Evolutionary conservation across 2,329 filamentous ascomycete genomes (phyloP), one percentile per base, ranked within the genome.

Genomic region (Dryadomyces quercus-mongolicae): DNA sequence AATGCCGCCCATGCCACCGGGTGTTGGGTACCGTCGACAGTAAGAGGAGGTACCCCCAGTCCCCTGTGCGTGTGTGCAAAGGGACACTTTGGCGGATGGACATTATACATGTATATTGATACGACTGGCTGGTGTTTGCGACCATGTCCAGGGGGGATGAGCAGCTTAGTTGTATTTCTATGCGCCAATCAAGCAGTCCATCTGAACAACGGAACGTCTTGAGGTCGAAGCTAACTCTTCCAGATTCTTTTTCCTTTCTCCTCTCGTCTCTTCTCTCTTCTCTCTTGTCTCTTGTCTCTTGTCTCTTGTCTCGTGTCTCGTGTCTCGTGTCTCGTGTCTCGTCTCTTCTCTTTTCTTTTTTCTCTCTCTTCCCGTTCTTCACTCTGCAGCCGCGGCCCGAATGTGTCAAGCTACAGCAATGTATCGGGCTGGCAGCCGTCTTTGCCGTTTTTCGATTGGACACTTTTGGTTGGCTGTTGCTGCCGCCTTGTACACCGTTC

Each of bases 1-100:
- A 7, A 64, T 65, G 62, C 62, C 62, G 15, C 61, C 60, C 8
- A 59, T 57, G 18, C 59, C 56, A 2, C 57, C 56, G 1, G 58
- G 56, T 6, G 56, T 56, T 1, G 59, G 55, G 5, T 61, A 53
- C 45, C 51, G 60, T 18, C 36, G 58, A 21, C 52, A 47, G n/a
- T 59, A 20, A 64, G n/a, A 45, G 43, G 8, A 1, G 43, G 13
- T n/a, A 2, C n/a, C n/a, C n/a, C n/a, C n/a, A n/a, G n/a, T n/a
- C n/a, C n/a, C n/a, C n/a, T n/a, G n/a, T n/a, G n/a, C n/a, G n/a
- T n/a, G n/a, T n/a, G n/a, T n/a, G n/a, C n/a, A n/a, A n/a, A n/a
- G n/a, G n/a, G n/a, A n/a, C n/a, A 45, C 31, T 15, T 13, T 42
- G 12, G 12, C 38, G 38, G 38, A 42, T n/a, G 38, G 16, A 13